Conservation (phyloP, 805 yeast genomes). For the Yarrowia yakushimensis region DNA sequence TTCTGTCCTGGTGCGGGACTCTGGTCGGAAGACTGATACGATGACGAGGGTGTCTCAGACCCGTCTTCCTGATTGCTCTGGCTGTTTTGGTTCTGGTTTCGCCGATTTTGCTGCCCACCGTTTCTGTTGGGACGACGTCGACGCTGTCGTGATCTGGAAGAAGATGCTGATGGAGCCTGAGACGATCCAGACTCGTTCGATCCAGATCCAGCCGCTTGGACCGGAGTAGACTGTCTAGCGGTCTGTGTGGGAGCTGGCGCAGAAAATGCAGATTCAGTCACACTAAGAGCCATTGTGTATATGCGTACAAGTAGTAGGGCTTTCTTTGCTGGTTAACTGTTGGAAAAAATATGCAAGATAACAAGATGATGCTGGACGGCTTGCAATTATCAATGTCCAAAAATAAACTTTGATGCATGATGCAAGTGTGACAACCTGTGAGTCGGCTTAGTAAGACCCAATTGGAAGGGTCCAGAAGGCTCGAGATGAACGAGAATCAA, state of each 20-base stretch:
- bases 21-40: background rate
- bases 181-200: background rate
- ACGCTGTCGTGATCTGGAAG: background rate
- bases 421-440: conserved; percentile 4
- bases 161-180: background rate
- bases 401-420: background rate
- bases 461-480: background rate
- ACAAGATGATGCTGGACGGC: background rate
- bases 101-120: background rate
- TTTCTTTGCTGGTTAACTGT: no score
- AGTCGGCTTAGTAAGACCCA: background rate
- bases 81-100: background rate
- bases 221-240: background rate
- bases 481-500: no score
- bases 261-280: background rate
- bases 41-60: background rate
- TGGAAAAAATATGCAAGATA: background rate
- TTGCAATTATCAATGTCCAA: background rate
- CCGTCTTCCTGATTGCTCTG: background rate
- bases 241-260: background rate
- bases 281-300: background rate
- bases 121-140: conserved; percentile 8
- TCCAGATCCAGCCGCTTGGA: background rate
- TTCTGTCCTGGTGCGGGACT: background rate
- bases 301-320: background rate